Evolutionary conservation across 257 asterid genomes (phyloP), one percentile per base, ranked within the genome.

Genomic region (Cordia subcordata): DNA sequence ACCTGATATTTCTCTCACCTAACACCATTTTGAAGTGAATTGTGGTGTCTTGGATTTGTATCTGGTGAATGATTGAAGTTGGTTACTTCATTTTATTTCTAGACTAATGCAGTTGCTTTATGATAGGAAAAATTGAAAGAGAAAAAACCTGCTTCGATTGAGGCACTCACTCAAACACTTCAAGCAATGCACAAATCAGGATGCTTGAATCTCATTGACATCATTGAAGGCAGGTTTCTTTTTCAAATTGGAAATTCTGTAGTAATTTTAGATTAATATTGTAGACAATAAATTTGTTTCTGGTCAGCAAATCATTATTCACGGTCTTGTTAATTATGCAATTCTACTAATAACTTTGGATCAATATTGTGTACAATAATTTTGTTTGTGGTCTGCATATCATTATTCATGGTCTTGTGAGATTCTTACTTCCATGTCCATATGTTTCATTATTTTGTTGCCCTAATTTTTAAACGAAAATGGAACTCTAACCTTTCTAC

Each of bases 171-270:
- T 38, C 99, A 85, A 68, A 85, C 97, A 18, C 96, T 93, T 68
- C 99, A 89, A 76, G 94, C 95, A 61, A 87, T 93, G 99, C 83
- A 87, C 81, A 85, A 82, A 72, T 83, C 99, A 45, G 97, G 97
- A 64, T 85, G 99, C 82, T 75, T 93, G 64, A 87, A 74, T 75
- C 92, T 89, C 49, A 57, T 76, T 45, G 99, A 93, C 74, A 81
- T 83, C 68, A 83, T 83, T 74, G 99, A 93, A 89, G 99, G 99
- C 65, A 83, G 51, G 92, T 57, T 73, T 63, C 52, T 0, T 77
- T 50, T 56, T 35, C 61, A 52, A 42, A 8, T 42, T 20, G 57
- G 57, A 20, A 6, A 19, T 18, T 20, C 33, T 52, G 5, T 18
- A 18, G 33, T 19, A 9, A 8, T 50, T n/a, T 50, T 20, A 50